Base-by-base conservation (phyloP, 2,329 filamentous ascomycete genomes). In the Aspergillus versicolor region DNA sequence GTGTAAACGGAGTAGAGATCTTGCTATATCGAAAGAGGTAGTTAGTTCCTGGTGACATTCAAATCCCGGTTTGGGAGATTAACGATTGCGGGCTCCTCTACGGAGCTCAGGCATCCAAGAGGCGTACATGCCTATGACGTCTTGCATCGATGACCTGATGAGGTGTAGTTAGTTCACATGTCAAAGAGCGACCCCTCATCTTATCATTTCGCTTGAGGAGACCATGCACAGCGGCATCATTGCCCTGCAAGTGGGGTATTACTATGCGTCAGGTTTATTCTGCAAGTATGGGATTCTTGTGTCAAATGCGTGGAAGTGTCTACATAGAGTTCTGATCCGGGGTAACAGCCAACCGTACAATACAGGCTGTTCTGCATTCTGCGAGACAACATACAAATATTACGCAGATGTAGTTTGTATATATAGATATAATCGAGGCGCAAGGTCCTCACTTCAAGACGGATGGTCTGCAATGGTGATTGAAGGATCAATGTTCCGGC, bases 351-450 rank as follows among this genome's bases (percentile, higher is more conserved):
- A 37, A 37, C 34, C 34, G 27, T 45, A 42, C 59, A 49, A 43
- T 27, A 56, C 47, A 58, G 58, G 61, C 62, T 54, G 38, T 37
- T 61, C 57, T 59, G 27, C 58, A 57, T 52, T 48, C 51, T 54
- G 50, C 58, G 45, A 40, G 56, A 44, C 58, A 48, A 49, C 54
- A 37, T 57, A 52, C 58, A 60, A 55, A 45, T 64, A 30, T 30
- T 8, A 30, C 27, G 27, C 27, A 30, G 27, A 3, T 30, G 27
- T 4, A 11, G 27, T 30, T 30, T 30, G 27, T 30, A 30, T 30
- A 30, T 30, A 30, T 30, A 30, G 27, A 11, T 30, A 11, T 11
- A 30, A 9, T 11, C 27, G 62, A 63, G 52, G 17, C 17, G 58
- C 44, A 24, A 34, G 27, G 30, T 17, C 48, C 57, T 58, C 56